Conservation (phyloP, 2,329 filamentous ascomycete genomes). For the Diaporthe capsici region DNA sequence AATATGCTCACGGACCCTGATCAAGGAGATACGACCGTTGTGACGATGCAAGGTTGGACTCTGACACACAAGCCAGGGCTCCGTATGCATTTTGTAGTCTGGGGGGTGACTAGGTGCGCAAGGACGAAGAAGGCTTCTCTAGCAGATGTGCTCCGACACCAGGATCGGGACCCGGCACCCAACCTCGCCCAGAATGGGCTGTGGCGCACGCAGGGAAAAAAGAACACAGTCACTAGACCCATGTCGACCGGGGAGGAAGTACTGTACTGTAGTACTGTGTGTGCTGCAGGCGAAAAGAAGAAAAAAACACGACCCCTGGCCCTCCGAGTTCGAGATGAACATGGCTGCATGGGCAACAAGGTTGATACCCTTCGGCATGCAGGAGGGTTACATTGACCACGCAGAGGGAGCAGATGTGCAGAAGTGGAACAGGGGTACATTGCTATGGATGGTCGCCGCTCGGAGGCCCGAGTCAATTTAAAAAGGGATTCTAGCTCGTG, state of each 20-base stretch:
- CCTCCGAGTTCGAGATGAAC: constrained; percentile 33
- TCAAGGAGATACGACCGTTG: constrained; percentile 23
- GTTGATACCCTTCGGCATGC: constrained; percentile 40
- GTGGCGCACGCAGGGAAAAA: constrained; percentile 35
- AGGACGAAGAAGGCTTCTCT: constrained; percentile 29
- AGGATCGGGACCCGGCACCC: constrained; percentile 35
- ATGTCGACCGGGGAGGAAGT: constrained; percentile 22
- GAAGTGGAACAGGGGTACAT: constrained; percentile 36
- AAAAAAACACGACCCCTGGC: constrained; percentile 12
- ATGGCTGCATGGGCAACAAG: constrained; percentile 34
- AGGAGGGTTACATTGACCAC: constrained; percentile 34
- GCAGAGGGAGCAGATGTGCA: constrained; percentile 30
- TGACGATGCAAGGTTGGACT: constrained; percentile 29
- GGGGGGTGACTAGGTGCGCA: constrained; percentile 8
- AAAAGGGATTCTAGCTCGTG: constrained; percentile 27
- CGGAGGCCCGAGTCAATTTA: constrained; percentile 32
- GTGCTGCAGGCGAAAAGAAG: constrained; percentile 18
- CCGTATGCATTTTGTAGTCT: constrained; percentile 33
- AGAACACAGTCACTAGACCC: constrained; percentile 32
- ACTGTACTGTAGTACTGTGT: background rate
- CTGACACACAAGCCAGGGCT: constrained; percentile 34
- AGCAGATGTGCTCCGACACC: constrained; percentile 31
- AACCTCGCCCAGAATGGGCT: constrained; percentile 25
- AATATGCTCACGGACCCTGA: constrained; percentile 28
- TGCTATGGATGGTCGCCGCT: constrained; percentile 35